Evolutionary conservation across 495 filamentous ascomycete genomes (phyloP), one percentile per base, ranked within the genome.

Genomic region (Penicillium pancosmium): DNA sequence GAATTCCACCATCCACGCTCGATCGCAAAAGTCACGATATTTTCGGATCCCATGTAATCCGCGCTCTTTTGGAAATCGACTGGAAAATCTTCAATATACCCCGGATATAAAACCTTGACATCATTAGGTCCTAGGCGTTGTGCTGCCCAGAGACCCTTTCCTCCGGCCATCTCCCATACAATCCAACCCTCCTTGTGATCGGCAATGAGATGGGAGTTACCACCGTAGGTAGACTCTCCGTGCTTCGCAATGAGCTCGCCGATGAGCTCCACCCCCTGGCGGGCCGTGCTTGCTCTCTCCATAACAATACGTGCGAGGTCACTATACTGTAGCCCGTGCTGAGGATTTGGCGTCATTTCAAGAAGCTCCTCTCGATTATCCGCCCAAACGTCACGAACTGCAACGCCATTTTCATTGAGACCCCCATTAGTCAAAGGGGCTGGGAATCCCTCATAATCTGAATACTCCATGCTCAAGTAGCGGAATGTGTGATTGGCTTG

Each of bases 401-500:
- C 41, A 19, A 44, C 41, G 15, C 41, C 41, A 0, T 16, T 44
- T n/a, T 44, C 41, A 44, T 44, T 44, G 2, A 44, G 41, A 44
- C 41, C 41, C 4, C 41, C 41, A 18, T 44, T 44, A 5, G 41
- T 44, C 15, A 44, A 19, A 5, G 41, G 41, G 16, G 41, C 41
- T 2, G 41, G 41, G n/a, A 44, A 44, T 44, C 41, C 41, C 16
- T 44, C 41, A 44, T 44, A 44, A 10, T 44, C 41, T 8, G 41
- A 44, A 44, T 44, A 44, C 9, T 44, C 41, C 41, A 44, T 44
- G 41, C 41, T 44, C 15, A 44, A 10, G 9, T 44, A 44, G 2
- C 41, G 41, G 16, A 44, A 44, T n/a, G 41, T 44, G n/a, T 44
- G 41, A 44, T 16, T 44, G 41, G 41, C 41, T 44, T 44, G 41